Evolutionary conservation across 225 moss, liverwort and hornwort species (phyloP).

Genomic region (Antitrichia curtipendula): DNA sequence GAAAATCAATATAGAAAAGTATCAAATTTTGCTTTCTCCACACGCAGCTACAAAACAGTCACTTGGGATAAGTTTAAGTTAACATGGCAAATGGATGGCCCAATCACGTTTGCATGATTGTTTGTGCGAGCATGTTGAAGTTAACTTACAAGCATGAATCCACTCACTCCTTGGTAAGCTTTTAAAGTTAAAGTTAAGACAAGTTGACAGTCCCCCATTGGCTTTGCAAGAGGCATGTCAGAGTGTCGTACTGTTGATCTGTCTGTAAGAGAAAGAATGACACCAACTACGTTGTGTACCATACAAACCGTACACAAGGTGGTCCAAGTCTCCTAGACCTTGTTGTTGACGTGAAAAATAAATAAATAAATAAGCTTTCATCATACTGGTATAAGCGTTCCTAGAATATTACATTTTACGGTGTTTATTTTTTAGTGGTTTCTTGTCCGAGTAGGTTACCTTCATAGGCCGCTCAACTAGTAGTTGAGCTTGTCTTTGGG

Average conservation of each 20-base stretch:
- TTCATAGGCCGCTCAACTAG: not conserved
- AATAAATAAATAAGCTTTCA: not conserved
- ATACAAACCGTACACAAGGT: not conserved
- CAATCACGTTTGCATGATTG: not conserved
- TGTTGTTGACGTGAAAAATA: not conserved
- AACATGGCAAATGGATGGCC: not conserved
- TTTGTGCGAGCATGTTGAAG: not conserved
- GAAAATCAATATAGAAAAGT: no score
- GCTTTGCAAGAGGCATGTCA: not conserved
- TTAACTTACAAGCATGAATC: not conserved
- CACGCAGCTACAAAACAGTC: not conserved
- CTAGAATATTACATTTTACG: not conserved
- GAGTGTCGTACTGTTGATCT: not conserved
- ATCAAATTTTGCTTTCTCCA: not conserved
- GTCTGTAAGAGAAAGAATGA: not conserved
- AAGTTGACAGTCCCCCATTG: not conserved
- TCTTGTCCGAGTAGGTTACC: not conserved
- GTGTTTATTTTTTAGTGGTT: not conserved
- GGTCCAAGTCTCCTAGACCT: not conserved
- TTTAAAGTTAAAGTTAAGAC: not conserved
- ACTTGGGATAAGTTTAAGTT: no score
- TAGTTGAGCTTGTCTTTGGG: not conserved
- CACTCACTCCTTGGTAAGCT: not conserved
- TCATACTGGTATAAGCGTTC: accelerated
- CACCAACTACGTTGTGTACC: not conserved